These are phyloP conservation scores for Theobroma cacao DNA, from an alignment of 345 rosid genomes.

Conservation along the genomic window DNA sequence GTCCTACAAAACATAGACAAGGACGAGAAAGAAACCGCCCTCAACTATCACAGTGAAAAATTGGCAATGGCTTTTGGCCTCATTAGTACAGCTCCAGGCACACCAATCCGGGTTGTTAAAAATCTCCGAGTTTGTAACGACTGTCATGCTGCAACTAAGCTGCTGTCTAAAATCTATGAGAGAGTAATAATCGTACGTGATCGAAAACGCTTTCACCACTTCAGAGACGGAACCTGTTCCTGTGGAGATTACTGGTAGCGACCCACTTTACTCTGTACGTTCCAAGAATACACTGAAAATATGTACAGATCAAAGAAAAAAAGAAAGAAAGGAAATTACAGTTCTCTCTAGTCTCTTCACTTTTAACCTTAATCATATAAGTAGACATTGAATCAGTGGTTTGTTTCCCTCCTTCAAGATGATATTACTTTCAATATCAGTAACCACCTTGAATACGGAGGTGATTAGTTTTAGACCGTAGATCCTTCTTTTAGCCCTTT, in stretches of 20 bases:
- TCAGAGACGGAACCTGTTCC: conserved; percentile 30
- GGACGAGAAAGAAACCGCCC: conserved; percentile 28
- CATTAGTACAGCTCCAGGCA: conserved; percentile 28
- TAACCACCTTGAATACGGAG: not conserved
- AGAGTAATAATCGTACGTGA: conserved; percentile 31
- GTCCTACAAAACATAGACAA: conserved; percentile 24
- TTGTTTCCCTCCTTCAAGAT: no score
- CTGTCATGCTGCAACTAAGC: conserved; percentile 30
- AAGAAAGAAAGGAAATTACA: not conserved
- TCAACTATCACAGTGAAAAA: conserved; percentile 29
- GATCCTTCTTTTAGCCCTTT: not conserved
- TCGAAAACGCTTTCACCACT: conserved; percentile 34
- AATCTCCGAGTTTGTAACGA: conserved; percentile 33
- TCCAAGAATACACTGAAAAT: not conserved
- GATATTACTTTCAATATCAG: not conserved
- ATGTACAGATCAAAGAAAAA: not conserved
- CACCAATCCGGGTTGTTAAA: conserved; percentile 21
- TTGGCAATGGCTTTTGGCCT: conserved; percentile 33
- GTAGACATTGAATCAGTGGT: no score
- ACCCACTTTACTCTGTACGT: not conserved
- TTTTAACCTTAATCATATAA: not conserved
- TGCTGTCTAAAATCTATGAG: conserved; percentile 27
- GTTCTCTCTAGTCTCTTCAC: not conserved
- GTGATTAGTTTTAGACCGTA: not conserved
- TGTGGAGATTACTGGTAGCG: conserved; percentile 24